A percentile compares a stretch with the other conserved stretches of the same genome.
phyloP scores from a whole-genome alignment of 805 yeast genomes.

The Metschnikowia bowlesiae region DNA sequence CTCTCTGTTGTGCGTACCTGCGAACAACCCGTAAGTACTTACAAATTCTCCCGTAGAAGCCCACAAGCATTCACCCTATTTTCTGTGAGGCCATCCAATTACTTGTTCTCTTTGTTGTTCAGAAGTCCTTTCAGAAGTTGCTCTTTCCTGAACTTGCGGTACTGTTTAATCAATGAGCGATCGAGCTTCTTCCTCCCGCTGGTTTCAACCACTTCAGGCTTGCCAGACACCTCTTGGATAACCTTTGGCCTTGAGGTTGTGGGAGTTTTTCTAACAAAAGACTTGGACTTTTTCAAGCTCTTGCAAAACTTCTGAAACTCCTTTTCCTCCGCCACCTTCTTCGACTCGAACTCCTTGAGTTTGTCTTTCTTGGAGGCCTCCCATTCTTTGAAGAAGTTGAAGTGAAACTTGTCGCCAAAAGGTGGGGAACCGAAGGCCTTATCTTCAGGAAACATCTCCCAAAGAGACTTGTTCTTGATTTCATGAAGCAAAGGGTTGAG shows the following conservation, averaged over 20 bases:
- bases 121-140: constrained; percentile 7
- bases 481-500: constrained; percentile 31
- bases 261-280: constrained; percentile 22
- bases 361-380: constrained; percentile 25
- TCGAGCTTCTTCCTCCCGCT: constrained; percentile 33
- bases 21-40: background rate
- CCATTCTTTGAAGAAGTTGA: constrained; percentile 33
- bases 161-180: constrained; percentile 30
- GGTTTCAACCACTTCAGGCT: constrained; percentile 3
- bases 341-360: constrained; percentile 15
- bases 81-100: background rate
- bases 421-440: constrained; percentile 34
- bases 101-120: constrained; percentile 13
- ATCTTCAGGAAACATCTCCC: constrained; percentile 36
- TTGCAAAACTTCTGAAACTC: constrained; percentile 21
- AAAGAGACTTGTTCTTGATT: constrained; percentile 37
- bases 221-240: background rate
- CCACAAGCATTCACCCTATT: background rate
- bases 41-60: background rate
- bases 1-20: too few species aligned
- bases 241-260: background rate
- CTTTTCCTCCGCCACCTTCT: constrained; percentile 16
- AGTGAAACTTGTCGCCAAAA: constrained; percentile 22
- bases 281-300: constrained; percentile 20
- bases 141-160: constrained; percentile 17